Evolutionary conservation across 1,284 basidiomycete species (phyloP).

Genomic region (Ustilago lituana): DNA sequence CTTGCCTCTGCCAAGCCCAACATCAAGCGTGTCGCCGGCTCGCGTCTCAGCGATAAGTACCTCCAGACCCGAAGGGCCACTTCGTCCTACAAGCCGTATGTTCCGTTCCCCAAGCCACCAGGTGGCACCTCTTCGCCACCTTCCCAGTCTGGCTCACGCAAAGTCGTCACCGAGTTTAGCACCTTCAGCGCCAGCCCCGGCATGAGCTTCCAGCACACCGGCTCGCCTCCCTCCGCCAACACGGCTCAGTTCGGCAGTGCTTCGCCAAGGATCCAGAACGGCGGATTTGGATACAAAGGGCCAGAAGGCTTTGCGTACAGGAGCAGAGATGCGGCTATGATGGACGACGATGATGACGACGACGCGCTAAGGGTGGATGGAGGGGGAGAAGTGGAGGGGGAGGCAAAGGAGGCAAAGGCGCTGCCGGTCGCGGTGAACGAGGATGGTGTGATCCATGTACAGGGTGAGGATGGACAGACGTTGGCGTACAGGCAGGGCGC

Average conservation of each 20-base stretch:
- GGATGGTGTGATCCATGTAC: constrained; percentile 56
- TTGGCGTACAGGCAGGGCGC: constrained; percentile 61
- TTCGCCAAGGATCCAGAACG: constrained; percentile 24
- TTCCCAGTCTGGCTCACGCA: constrained; percentile 33
- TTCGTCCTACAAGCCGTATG: constrained; percentile 53
- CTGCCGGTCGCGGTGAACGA: constrained; percentile 43
- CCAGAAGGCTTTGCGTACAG: constrained; percentile 36
- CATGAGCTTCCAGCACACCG: constrained; percentile 50
- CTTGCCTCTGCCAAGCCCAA: constrained; percentile 80
- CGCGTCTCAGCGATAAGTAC: constrained; percentile 63
- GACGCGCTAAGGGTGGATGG: constrained; percentile 54
- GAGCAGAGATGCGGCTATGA: constrained; percentile 32
- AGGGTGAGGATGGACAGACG: constrained; percentile 63
- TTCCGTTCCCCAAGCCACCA: constrained; percentile 48
- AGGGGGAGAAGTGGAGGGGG: constrained; percentile 18
- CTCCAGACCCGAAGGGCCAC: constrained; percentile 51
- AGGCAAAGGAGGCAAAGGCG: constrained; percentile 23
- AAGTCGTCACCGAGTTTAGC: constrained; percentile 58
- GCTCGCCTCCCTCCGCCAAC: constrained; percentile 32
- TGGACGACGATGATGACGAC: constrained; percentile 59
- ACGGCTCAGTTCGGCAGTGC: constrained; percentile 14
- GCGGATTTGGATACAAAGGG: constrained; percentile 36
- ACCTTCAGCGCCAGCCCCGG: constrained; percentile 59
- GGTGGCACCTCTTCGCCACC: constrained; percentile 10
- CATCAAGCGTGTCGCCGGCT: constrained; percentile 75